A percentile compares a stretch with the other conserved stretches of the same genome.
Conservation (phyloP, 108 stramenopile species). For the Stephanodiscus minutulus region DNA sequence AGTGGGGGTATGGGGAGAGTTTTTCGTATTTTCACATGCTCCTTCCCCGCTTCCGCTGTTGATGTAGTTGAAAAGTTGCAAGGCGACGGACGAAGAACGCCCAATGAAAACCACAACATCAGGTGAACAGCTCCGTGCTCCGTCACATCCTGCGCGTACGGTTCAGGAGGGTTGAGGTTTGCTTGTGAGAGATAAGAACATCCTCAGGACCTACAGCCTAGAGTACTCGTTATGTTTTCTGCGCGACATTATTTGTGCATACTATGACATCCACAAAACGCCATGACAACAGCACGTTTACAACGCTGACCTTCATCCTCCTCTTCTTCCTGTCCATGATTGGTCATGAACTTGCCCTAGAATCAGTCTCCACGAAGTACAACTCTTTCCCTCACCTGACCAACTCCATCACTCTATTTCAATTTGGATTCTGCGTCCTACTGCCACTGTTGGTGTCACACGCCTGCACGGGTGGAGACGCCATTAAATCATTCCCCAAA, state of each 20-base stretch:
- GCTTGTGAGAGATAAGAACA: not conserved
- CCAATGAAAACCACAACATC: not conserved
- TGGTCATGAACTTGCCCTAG: slow-evolving; percentile 63
- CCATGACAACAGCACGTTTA: slow-evolving; percentile 5
- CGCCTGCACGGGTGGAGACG: slow-evolving; percentile 34
- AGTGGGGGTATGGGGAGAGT: too few species aligned
- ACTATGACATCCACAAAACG: not conserved
- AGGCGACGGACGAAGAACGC: too few species aligned
- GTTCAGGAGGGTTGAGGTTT: not conserved
- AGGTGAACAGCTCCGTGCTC: not conserved
- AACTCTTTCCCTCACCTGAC: slow-evolving; percentile 49
- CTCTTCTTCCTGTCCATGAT: slow-evolving; percentile 65
- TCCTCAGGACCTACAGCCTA: not conserved
- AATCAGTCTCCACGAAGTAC: slow-evolving; percentile 57
- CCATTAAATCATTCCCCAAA: slow-evolving; percentile 50
- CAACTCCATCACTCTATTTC: slow-evolving; percentile 64
- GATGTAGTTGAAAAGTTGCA: slow-evolving; percentile 6
- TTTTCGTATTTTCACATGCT: too few species aligned
- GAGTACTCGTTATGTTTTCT: too few species aligned
- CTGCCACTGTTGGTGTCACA: slow-evolving; percentile 52
- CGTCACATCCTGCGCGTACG: not conserved
- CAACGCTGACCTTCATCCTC: slow-evolving; percentile 33
- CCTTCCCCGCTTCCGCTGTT: too few species aligned
- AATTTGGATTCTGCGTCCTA: slow-evolving; percentile 67
- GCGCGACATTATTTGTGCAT: not conserved